These are phyloP conservation scores for Talaromyces wortmannii DNA, from an alignment of 495 filamentous ascomycete genomes.

Conservation along the genomic window DNA sequence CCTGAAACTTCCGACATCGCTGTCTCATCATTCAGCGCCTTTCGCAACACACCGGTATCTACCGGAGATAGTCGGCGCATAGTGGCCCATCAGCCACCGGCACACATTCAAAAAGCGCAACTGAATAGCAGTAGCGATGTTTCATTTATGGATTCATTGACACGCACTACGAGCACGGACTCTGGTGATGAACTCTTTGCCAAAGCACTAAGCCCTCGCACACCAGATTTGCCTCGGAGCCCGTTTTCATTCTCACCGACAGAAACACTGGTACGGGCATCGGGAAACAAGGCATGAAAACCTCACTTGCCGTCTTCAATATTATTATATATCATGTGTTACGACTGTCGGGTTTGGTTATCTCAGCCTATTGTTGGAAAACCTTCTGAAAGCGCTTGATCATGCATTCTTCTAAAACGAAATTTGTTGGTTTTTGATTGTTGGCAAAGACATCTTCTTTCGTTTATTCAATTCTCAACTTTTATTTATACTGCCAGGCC, in stretches of 20 bases:
- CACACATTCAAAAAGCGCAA: conserved; percentile 33
- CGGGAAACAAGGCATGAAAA: not conserved
- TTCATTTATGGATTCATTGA: conserved; percentile 20
- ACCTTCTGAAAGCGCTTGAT: too few relatives aligned
- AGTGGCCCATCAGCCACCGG: conserved; percentile 34
- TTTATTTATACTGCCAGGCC: too few relatives aligned
- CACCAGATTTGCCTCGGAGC: conserved; percentile 70
- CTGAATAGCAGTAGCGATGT: conserved; percentile 30
- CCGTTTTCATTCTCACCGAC: conserved; percentile 53
- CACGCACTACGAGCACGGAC: conserved; percentile 28
- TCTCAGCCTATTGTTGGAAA: too few relatives aligned
- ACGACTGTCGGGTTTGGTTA: too few relatives aligned
- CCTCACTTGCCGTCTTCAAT: not conserved
- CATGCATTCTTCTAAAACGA: too few relatives aligned
- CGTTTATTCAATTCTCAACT: too few relatives aligned
- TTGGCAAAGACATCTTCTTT: too few relatives aligned
- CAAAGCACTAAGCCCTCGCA: conserved; percentile 70
- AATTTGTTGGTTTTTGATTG: too few relatives aligned
- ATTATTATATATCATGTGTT: too few relatives aligned
- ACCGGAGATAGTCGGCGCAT: conserved; percentile 20
- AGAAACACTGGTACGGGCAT: conserved; percentile 3
- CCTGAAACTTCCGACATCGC: conserved; percentile 59
- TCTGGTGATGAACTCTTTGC: conserved; percentile 73
- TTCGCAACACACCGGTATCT: conserved; percentile 25
- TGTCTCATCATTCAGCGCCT: conserved; percentile 55